Evolutionary conservation across 2,329 filamentous ascomycete genomes (phyloP), one percentile per base, ranked within the genome.

Genomic region (Aspergillus quadricinctus): DNA sequence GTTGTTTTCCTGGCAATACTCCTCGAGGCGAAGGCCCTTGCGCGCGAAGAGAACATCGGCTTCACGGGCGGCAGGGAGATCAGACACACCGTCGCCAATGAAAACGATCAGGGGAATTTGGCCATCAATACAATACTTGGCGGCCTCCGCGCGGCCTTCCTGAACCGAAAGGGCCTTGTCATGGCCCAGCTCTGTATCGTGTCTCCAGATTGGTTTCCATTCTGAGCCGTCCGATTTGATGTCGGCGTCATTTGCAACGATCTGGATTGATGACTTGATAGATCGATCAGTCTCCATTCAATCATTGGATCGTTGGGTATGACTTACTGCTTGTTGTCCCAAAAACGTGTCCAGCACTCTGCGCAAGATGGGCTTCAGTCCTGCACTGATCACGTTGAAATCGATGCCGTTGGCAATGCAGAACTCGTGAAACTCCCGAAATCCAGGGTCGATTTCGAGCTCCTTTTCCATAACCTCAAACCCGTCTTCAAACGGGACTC

Each of bases 321-420:
- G 14, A 29, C 65, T 53, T 62, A 69, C 69, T 52, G 77, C 76
- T 57, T 86, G 80, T 65, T 85, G 82, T 43, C 86, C 86, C 3
- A 88, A 71, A 73, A 87, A 88, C 14, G 81, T 79, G 63, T 88
- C 84, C 28, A 88, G 76, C 0, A 88, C 85, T 54, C 76, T 77
- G 8, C 83, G 72, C 11, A 88, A 71, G 10, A 88, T 79, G 0
- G 86, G 86, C 69, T 88, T 87, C 23, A 88, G 71, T 0, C 86
- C 86, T 3, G 86, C 85, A 19, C 83, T 87, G 67, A 88, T 88
- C 56, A 88, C 81, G 64, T 88, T 87, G 75, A 88, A 88, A 1
- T 85, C 84, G 43, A 88, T 87, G 2, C 78, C 72, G 66, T 87
- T 84, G 56, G 76, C 77, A 45, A 85, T 69, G 72, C 85, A 88